These are phyloP conservation scores for Sporobolus alterniflorus DNA, from an alignment of 202 grass and related monocot genomes.

Conservation along the genomic window DNA sequence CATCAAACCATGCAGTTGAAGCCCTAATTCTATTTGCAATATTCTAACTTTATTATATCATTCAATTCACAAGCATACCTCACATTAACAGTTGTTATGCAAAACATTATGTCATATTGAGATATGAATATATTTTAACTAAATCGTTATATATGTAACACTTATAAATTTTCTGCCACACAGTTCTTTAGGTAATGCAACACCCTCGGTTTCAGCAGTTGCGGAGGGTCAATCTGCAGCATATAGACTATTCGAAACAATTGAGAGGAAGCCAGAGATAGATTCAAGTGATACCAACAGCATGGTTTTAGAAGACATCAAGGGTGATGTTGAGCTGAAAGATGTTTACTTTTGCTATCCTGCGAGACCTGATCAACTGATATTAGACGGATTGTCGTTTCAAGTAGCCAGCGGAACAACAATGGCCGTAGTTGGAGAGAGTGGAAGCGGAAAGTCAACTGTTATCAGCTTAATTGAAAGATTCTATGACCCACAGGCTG, in stretches of 20 bases:
- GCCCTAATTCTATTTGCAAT: background rate
- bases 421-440: slow-evolving; percentile 96
- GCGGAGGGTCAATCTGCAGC: slow-evolving; percentile 80
- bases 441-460: slow-evolving; percentile 95
- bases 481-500: slow-evolving; percentile 87
- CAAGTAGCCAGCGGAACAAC: slow-evolving; percentile 74
- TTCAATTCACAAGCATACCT: background rate
- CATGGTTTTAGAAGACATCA: slow-evolving; percentile 66
- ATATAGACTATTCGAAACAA: slow-evolving; percentile 82
- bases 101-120: slow-evolving; percentile 11
- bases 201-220: slow-evolving; percentile 68
- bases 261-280: slow-evolving; percentile 82
- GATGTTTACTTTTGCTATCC: slow-evolving; percentile 87
- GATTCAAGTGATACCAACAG: slow-evolving; percentile 65
- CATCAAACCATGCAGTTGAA: background rate
- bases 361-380: slow-evolving; percentile 71
- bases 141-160: background rate
- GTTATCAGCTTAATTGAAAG: slow-evolving; percentile 80
- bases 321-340: slow-evolving; percentile 72
- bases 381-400: slow-evolving; percentile 85
- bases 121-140: background rate
- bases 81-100: background rate
- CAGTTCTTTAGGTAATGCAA: slow-evolving; percentile 74
- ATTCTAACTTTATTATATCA: slow-evolving; percentile 16
- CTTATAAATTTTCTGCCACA: slow-evolving; percentile 39